These are phyloP conservation scores for Didymella lethalis DNA, from an alignment of 2,329 filamentous ascomycete species.

Conservation along the genomic window DNA sequence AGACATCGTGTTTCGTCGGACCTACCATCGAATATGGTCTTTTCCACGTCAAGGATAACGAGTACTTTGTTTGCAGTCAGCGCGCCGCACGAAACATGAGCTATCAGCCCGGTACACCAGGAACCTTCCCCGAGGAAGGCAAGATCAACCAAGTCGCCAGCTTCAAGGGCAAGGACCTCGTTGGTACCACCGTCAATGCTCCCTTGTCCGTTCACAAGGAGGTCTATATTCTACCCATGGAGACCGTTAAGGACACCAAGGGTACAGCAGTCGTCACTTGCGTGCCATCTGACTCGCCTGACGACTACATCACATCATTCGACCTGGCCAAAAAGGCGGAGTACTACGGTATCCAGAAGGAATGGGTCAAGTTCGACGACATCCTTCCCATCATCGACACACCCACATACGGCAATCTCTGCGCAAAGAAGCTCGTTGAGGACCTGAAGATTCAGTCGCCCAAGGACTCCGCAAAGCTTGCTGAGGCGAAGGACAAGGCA, in stretches of 20 bases:
- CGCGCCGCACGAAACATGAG: slow-evolving; percentile 93
- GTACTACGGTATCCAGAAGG: slow-evolving; percentile 91
- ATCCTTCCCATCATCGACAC: slow-evolving; percentile 81
- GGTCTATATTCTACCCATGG: slow-evolving; percentile 93
- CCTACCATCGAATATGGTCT: slow-evolving; percentile 89
- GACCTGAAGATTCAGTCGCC: slow-evolving; percentile 96
- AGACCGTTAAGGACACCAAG: slow-evolving; percentile 88
- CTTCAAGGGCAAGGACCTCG: slow-evolving; percentile 77
- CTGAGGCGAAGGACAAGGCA: slow-evolving; percentile 92
- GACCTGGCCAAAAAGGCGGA: slow-evolving; percentile 95
- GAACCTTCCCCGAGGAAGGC: slow-evolving; percentile 79
- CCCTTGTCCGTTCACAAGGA: slow-evolving; percentile 83
- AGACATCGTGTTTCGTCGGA: slow-evolving; percentile 94
- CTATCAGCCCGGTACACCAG: slow-evolving; percentile 76
- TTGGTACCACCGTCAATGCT: slow-evolving; percentile 89
- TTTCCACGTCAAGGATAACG: slow-evolving; percentile 71
- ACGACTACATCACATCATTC: slow-evolving; percentile 88
- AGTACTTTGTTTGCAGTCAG: slow-evolving; percentile 86
- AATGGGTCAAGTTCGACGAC: slow-evolving; percentile 86
- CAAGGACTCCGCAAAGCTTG: slow-evolving; percentile 89
- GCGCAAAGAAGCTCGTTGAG: slow-evolving; percentile 83
- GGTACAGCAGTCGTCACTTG: slow-evolving; percentile 96
- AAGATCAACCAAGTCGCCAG: slow-evolving; percentile 77
- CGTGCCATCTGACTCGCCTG: slow-evolving; percentile 93
- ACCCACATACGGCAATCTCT: slow-evolving; percentile 83